Conservation (phyloP, 2,329 filamentous ascomycete species). For the Pseudogymnoascus sp. region DNA sequence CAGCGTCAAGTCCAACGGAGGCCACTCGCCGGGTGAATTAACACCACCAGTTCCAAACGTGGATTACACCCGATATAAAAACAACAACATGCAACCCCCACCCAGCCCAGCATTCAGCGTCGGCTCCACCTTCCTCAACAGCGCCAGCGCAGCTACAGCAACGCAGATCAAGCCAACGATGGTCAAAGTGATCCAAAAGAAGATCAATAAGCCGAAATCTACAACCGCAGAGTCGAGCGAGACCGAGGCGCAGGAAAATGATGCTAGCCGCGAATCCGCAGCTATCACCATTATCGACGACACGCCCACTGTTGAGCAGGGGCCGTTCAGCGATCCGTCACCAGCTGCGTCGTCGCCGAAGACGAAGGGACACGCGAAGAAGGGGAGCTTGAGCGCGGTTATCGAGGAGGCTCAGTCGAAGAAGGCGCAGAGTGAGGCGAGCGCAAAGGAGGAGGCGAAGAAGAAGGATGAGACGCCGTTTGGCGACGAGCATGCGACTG, state of each 20-base stretch:
- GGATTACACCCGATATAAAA: conserved; percentile 53
- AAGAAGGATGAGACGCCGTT: conserved; percentile 44
- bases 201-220: conserved; percentile 41
- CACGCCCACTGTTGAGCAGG: conserved; percentile 43
- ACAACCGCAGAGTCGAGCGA: conserved; percentile 21
- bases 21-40: conserved; percentile 44
- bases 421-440: conserved; percentile 23
- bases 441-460: conserved; percentile 23
- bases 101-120: conserved; percentile 58
- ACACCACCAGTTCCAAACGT: conserved; percentile 68
- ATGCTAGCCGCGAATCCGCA: conserved; percentile 34
- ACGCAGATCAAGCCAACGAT: conserved; percentile 52
- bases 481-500: conserved; percentile 51
- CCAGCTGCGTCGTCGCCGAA: conserved; percentile 27
- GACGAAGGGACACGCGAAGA: conserved; percentile 29
- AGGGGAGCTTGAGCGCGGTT: conserved; percentile 46
- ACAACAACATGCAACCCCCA: conserved; percentile 31
- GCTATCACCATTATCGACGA: conserved; percentile 45
- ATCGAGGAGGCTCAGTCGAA: conserved; percentile 44
- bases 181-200: conserved; percentile 41
- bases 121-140: conserved; percentile 62
- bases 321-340: conserved; percentile 51
- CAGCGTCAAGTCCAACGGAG: conserved; percentile 70
- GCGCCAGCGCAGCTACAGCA: conserved; percentile 50
- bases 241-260: conserved; percentile 14